Conservation (phyloP, 257 asterid genomes). For the Coffea canephora region DNA sequence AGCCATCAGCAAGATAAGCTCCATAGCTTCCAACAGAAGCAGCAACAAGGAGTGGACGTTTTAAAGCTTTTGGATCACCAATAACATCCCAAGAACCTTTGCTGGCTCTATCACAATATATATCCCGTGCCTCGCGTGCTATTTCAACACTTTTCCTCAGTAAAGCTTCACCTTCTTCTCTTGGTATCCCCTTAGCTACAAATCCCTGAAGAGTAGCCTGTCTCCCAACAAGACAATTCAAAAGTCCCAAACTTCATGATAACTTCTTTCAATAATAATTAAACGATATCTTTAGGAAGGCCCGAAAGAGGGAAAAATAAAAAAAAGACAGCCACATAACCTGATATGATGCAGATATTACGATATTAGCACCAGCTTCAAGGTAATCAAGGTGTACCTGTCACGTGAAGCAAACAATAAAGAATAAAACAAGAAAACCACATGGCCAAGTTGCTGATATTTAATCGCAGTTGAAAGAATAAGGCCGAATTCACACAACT, state of each 20-base stretch:
- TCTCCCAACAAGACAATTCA: conserved; percentile 10
- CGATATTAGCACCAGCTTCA: conserved; percentile 78
- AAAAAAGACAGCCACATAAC: conserved; percentile 21
- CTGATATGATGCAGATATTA: conserved; percentile 81
- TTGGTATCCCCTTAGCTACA: conserved; percentile 66
- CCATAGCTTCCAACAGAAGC: conserved; percentile 93
- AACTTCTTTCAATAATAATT: neutral
- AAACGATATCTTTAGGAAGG: neutral
- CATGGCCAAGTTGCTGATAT: neutral
- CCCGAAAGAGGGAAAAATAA: neutral
- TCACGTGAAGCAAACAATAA: conserved; percentile 3
- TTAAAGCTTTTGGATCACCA: conserved; percentile 16
- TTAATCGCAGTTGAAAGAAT: neutral
- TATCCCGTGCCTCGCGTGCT: conserved; percentile 74
- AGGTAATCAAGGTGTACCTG: conserved; percentile 82
- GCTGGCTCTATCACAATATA: conserved; percentile 40
- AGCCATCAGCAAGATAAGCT: conserved; percentile 84
- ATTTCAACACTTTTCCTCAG: conserved; percentile 62
- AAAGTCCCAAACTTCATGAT: neutral
- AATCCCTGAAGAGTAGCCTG: conserved; percentile 91
- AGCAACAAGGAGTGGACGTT: conserved; percentile 57
- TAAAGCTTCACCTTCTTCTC: conserved; percentile 56
- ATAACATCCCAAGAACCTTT: conserved; percentile 47
- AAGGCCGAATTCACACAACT: neutral
- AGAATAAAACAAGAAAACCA: conserved; percentile 3